A percentile compares a stretch with the other conserved stretches of the same genome.
Evolutionary conservation across 352 stramenopile genomes (phyloP).

Genomic region (Phytophthora uliginosa): DNA sequence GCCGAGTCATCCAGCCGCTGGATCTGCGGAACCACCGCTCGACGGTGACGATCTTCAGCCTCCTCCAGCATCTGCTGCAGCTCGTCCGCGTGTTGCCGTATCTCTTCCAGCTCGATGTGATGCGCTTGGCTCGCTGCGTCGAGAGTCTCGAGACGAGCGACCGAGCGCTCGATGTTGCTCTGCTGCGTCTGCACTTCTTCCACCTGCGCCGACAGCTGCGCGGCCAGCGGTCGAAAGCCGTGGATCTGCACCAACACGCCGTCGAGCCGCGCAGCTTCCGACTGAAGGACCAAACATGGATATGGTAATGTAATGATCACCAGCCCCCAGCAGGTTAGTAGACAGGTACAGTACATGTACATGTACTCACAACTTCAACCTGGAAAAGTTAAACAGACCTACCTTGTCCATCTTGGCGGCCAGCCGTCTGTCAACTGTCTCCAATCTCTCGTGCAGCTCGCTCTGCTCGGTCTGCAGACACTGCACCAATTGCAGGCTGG

Average conservation of each 20-base stretch:
- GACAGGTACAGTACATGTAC: not conserved
- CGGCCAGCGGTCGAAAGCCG: constrained; percentile 53
- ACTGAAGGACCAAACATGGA: constrained; percentile 31
- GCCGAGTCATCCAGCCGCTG: constrained; percentile 25
- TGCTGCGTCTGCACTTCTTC: constrained; percentile 21
- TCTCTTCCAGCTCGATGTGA: constrained; percentile 19
- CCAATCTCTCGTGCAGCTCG: constrained; percentile 53
- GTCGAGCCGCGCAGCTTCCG: constrained; percentile 56
- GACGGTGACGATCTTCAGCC: constrained; percentile 24
- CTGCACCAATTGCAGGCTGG: constrained; percentile 40
- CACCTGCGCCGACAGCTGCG: constrained; percentile 40
- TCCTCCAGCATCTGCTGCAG: constrained; percentile 26
- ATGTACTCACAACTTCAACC: constrained; percentile 7
- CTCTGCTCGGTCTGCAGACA: constrained; percentile 64
- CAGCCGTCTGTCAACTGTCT: constrained; percentile 51
- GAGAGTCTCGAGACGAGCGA: constrained; percentile 18
- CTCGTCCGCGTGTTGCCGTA: constrained; percentile 22
- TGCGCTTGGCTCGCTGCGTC: constrained; percentile 8
- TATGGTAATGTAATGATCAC: not conserved
- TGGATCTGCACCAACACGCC: constrained; percentile 65
- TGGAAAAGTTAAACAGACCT: not conserved
- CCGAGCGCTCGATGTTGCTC: constrained; percentile 10
- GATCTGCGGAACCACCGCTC: constrained; percentile 18
- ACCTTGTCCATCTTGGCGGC: constrained; percentile 77
- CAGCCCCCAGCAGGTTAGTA: not conserved